phyloP scores from a whole-genome alignment of 306 rosid species.

The Cyclanthera cordifolia region DNA sequence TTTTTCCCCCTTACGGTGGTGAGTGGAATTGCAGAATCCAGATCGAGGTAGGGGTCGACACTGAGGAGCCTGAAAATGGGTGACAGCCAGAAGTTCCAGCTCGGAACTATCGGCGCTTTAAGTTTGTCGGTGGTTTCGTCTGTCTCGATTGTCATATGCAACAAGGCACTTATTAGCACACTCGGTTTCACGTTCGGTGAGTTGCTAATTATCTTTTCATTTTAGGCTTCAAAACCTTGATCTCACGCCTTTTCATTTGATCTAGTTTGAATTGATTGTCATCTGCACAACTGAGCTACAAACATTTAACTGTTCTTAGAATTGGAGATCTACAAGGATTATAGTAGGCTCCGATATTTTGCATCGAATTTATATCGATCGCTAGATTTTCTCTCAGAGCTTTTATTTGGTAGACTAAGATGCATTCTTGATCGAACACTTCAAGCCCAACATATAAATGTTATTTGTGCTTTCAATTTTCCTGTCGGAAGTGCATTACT shows the following conservation, averaged over 20 bases:
- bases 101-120: slow-evolving; percentile 32
- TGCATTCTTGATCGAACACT: not conserved
- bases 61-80: slow-evolving; percentile 8
- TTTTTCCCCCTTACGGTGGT: slow-evolving; percentile 8
- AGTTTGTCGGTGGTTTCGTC: slow-evolving; percentile 37
- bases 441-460: not conserved
- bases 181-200: slow-evolving; percentile 31
- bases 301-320: not conserved
- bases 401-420: not conserved
- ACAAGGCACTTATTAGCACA: slow-evolving; percentile 28
- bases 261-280: not conserved
- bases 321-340: slow-evolving; percentile 5
- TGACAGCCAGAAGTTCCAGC: slow-evolving; percentile 20
- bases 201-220: slow-evolving; percentile 7
- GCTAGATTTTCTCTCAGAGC: not conserved
- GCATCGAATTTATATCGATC: not conserved
- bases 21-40: slow-evolving; percentile 16
- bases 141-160: slow-evolving; percentile 30
- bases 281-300: not conserved
- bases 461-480: not conserved
- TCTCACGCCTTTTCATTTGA: not conserved
- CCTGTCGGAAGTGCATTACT: not conserved
- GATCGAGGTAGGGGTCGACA: slow-evolving; percentile 10
- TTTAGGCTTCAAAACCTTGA: not conserved
- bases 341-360: not conserved